phyloP scores from a whole-genome alignment of 352 stramenopile genomes.

The Phytophthora nicotianae region DNA sequence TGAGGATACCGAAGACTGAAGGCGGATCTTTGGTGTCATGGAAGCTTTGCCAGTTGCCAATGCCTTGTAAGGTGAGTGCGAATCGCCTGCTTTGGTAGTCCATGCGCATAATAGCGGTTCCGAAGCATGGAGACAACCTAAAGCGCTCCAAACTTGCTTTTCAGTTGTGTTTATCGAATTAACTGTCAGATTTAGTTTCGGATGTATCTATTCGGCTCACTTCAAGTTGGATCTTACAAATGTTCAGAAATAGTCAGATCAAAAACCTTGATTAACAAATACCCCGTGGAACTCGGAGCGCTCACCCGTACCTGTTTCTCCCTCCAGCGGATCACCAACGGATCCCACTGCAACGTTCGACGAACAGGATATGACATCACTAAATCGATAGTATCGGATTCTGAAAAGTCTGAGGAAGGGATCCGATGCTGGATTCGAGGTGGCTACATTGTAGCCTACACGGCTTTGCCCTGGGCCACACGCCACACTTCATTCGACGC shows the following conservation, averaged over 20 bases:
- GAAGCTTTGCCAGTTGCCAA: not conserved
- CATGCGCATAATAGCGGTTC: not conserved
- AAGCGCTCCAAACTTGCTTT: no score
- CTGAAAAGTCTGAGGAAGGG: not conserved
- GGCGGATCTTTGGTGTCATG: not conserved
- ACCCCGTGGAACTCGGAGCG: constrained; percentile 2
- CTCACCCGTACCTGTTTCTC: constrained; percentile 3
- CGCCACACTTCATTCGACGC: constrained; percentile 19
- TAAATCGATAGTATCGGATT: constrained; percentile 23
- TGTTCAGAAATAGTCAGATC: not conserved
- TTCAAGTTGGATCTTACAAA: constrained; percentile 18
- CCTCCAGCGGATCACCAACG: constrained; percentile 19
- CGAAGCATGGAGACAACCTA: not conserved
- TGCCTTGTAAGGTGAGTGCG: not conserved
- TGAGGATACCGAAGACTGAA: no score
- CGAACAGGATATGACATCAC: constrained; percentile 29
- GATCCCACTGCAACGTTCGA: constrained; percentile 30
- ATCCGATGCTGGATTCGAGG: constrained; percentile 25
- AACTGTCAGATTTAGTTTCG: constrained; percentile 3
- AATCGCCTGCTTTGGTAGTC: not conserved
- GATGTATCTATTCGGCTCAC: constrained; percentile 8
- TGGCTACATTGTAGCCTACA: no score
- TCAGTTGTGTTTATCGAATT: not conserved
- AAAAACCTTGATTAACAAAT: not conserved
- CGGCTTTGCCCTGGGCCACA: not conserved